Conservation (phyloP, 306 rosid species). For the Prunus davidiana region DNA sequence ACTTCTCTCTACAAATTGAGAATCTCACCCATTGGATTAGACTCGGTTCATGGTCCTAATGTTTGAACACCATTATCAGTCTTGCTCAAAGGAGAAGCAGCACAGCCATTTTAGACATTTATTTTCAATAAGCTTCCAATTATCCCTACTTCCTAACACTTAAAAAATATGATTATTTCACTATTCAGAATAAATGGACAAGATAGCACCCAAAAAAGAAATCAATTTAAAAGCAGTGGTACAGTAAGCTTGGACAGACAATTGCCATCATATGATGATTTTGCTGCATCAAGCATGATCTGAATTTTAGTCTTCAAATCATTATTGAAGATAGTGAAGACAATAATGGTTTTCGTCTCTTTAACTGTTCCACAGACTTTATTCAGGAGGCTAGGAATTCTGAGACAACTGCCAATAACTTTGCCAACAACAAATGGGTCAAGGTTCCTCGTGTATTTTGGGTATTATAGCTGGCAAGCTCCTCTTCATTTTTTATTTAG, state of each 20-base stretch:
- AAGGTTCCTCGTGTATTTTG: conserved; percentile 75
- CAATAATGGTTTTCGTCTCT: conserved; percentile 14
- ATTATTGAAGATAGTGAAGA: conserved; percentile 14
- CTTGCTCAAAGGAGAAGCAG: not conserved
- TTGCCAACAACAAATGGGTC: conserved; percentile 61
- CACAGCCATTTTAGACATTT: not conserved
- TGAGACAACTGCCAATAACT: conserved; percentile 69
- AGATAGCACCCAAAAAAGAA: not conserved
- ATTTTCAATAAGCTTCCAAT: not conserved
- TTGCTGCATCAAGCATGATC: not conserved
- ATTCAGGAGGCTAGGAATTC: conserved; percentile 84
- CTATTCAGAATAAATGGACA: not conserved
- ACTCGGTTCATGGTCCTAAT: not conserved
- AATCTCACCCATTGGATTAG: not conserved
- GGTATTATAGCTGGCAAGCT: conserved; percentile 48
- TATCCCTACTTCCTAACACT: no score
- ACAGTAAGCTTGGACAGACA: not conserved
- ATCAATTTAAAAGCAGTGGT: not conserved
- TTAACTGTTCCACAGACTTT: conserved; percentile 55
- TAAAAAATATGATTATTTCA: not conserved
- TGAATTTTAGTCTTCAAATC: not conserved
- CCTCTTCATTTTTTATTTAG: conserved; percentile 1
- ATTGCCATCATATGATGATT: not conserved
- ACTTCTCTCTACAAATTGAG: not conserved
- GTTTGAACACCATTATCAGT: not conserved